Evolutionary conservation across 2,329 filamentous ascomycete genomes (phyloP), one percentile per base, ranked within the genome.

Genomic region (Fusarium annulatum): DNA sequence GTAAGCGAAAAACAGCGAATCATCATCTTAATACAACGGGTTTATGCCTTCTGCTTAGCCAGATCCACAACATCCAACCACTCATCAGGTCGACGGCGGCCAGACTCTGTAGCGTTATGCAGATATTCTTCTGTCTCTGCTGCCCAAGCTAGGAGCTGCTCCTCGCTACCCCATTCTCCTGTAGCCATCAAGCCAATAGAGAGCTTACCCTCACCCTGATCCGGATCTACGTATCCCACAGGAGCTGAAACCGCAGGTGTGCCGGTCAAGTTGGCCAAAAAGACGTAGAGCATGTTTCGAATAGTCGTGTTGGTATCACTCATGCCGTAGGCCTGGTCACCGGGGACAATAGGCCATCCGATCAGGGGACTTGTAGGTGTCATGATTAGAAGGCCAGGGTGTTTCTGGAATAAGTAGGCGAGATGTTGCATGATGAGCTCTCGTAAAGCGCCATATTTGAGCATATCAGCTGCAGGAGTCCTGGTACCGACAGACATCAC

Each of bases 281-380:
- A 97, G 21, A 93, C 91, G 82, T 94, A 97, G 81, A 92, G 90
- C 94, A 97, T 97, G 79, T 89, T 93, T 33, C 88, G 86, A n/a
- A 97, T 84, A 21, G 90, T 91, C 69, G 84, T 86, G 79, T 96
- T 94, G 1, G 88, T 91, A 80, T 98, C 92, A 42, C 88, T 91
- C 74, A 94, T 85, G 5, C 95, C 95, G 77, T 95, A 91, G n/a
- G 84, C 84, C 21, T 90, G 84, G 45, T 93, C 91, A 14, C 84
- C 86, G 3, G 86, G 82, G 16, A 80, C 68, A 30, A 91, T 90
- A 46, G 89, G 88, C 93, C 93, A 97, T 16, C 95, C 95, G 0
- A 90, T 86, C 67, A 92, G 88, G 0, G 95, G 93, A 7, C 90
- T 89, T 2, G 94, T 95, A 0, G 95, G 95, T 4, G 92, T 93